phyloP scores from a whole-genome alignment of 192 early-diverging fungal genomes.

The Blastocladiella britannica region DNA sequence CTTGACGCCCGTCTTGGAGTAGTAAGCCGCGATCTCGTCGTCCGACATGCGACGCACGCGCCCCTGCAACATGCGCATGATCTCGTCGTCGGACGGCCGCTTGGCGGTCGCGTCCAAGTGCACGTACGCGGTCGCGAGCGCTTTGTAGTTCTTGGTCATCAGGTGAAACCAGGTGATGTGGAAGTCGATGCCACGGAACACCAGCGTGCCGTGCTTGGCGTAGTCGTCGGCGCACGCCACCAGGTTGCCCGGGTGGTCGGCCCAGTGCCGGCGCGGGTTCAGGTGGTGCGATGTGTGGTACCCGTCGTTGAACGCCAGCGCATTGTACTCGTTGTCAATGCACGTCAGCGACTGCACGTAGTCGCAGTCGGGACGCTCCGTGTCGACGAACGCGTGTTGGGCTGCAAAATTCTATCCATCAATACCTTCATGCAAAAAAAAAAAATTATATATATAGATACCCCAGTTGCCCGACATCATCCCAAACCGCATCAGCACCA shows the following conservation, averaged over 20 bases:
- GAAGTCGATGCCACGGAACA: constrained; percentile 13
- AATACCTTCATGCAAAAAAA: too few relatives aligned
- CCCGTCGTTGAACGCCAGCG: constrained; percentile 15
- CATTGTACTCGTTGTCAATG: constrained; percentile 15
- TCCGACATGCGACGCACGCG: constrained; percentile 7
- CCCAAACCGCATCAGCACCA: constrained; percentile 11
- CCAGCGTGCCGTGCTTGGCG: constrained; percentile 9
- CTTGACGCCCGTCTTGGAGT: too few relatives aligned
- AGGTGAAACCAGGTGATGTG: constrained; percentile 10
- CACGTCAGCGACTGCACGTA: constrained; percentile 14
- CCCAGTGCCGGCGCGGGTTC: constrained; percentile 19
- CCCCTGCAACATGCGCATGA: constrained; percentile 9
- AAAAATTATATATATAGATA: too few relatives aligned
- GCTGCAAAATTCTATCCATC: too few relatives aligned
- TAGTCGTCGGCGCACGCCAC: constrained; percentile 7
- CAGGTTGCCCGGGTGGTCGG: constrained; percentile 19
- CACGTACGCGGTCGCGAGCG: constrained; percentile 9
- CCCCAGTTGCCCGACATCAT: constrained; percentile 27
- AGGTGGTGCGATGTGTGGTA: constrained; percentile 27
- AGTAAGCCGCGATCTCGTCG: constrained; percentile 9
- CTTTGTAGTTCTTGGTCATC: constrained; percentile 12
- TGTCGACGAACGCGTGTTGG: constrained; percentile 21
- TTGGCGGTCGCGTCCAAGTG: constrained; percentile 4
- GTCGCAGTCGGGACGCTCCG: constrained; percentile 12
- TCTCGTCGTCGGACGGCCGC: constrained; percentile 5